These are phyloP conservation scores for Bruguiera parviflora DNA, from an alignment of 345 rosid species.

Conservation along the genomic window DNA sequence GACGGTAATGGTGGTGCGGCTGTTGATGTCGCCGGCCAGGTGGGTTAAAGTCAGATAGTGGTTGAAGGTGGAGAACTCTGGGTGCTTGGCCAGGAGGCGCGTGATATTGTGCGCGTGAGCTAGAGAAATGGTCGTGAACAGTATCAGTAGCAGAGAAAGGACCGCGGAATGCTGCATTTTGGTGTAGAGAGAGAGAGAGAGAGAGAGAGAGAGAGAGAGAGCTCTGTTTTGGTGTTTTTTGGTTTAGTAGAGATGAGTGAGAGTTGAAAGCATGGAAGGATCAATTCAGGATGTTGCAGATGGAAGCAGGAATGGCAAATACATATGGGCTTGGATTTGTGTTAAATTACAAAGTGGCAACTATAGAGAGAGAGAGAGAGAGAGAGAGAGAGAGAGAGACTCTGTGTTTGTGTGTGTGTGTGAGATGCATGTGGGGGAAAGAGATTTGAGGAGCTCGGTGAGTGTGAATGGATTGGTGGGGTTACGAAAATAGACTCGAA, in stretches of 20 bases:
- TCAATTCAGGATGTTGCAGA: too few species aligned
- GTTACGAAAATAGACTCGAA: too few species aligned
- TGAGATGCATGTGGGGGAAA: too few species aligned
- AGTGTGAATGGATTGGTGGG: too few species aligned
- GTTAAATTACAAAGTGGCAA: too few species aligned
- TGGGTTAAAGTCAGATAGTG: constrained; percentile 74
- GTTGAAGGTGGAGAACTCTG: constrained; percentile 78
- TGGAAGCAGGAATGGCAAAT: too few species aligned
- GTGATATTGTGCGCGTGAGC: constrained; percentile 75
- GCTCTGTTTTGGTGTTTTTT: neutral
- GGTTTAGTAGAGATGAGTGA: neutral
- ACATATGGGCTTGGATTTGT: too few species aligned
- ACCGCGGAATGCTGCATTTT: constrained; percentile 29
- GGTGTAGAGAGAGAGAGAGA: neutral
- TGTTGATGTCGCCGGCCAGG: constrained; percentile 84
- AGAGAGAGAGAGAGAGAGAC: too few species aligned
- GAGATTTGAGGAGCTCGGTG: too few species aligned
- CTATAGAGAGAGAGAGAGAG: too few species aligned
- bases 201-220: neutral
- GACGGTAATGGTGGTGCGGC: constrained; percentile 77
- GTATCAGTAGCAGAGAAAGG: constrained; percentile 4
- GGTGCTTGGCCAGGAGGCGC: constrained; percentile 60
- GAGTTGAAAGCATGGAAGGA: too few species aligned
- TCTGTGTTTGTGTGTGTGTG: too few species aligned
- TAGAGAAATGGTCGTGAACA: constrained; percentile 25